These are phyloP conservation scores for Nicotiana noctiflora DNA, from an alignment of 257 asterid genomes.

Conservation along the genomic window DNA sequence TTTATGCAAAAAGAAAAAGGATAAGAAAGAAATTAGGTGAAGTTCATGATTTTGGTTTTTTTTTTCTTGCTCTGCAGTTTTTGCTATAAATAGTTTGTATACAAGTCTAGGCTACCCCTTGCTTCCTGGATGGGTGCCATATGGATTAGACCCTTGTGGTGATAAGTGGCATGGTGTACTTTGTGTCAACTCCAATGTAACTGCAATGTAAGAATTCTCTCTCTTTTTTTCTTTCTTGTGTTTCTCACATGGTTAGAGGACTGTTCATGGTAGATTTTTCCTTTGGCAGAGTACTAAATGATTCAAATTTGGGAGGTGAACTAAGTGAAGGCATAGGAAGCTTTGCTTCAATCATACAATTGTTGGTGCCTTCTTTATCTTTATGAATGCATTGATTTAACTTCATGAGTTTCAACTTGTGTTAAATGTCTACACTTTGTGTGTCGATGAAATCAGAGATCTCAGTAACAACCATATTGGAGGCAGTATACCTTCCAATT, in stretches of 20 bases:
- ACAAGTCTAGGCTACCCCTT: slow-evolving; percentile 55
- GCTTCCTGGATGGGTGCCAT: slow-evolving; percentile 66
- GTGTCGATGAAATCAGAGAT: slow-evolving; percentile 41
- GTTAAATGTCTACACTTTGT: neutral
- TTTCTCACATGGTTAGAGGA: neutral
- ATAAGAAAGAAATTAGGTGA: neutral
- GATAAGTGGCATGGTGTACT: slow-evolving; percentile 79
- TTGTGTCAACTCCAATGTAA: slow-evolving; percentile 69
- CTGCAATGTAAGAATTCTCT: slow-evolving; percentile 53
- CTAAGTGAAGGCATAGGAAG: slow-evolving; percentile 48
- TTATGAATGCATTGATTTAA: neutral
- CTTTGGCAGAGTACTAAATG: slow-evolving; percentile 45
- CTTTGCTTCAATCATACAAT: slow-evolving; percentile 54
- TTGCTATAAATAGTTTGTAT: slow-evolving; percentile 68
- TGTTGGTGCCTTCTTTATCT: slow-evolving; percentile 39
- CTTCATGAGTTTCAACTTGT: neutral
- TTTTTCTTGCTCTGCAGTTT: slow-evolving; percentile 34
- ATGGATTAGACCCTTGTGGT: slow-evolving; percentile 93
- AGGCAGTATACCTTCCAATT: slow-evolving; percentile 61
- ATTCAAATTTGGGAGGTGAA: slow-evolving; percentile 59
- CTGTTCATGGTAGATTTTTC: neutral
- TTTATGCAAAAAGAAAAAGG: neutral
- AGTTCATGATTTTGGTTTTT: neutral
- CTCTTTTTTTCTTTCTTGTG: too few species aligned
- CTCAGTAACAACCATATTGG: slow-evolving; percentile 80